Base-by-base conservation (phyloP, 2,329 filamentous ascomycete species). In the Trichothecium sympodiale region DNA sequence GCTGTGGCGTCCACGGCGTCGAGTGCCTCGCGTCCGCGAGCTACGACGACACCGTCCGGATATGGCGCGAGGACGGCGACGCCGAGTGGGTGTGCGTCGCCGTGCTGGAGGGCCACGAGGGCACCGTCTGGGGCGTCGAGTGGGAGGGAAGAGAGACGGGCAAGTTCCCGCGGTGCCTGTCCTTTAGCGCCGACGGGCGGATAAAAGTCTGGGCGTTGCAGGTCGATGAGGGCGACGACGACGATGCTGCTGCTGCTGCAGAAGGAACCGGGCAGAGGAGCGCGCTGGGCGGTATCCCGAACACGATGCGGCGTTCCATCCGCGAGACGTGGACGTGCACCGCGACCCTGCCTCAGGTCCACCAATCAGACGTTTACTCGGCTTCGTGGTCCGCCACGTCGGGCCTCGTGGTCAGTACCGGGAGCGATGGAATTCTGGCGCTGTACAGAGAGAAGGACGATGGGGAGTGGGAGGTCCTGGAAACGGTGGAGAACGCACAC, bases 51-150 rank as follows among this genome's bases (percentile, higher is more conserved):
- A 91, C 83, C 5, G 80, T 94, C 23, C 65, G 89, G 39, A 61
- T 96, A 39, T 96, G 89, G 79, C 74, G 83, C 32, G 88, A 94
- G 62, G 89, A 95, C 57, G 70, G 75, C 26, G 89, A 95, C 51
- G 71, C 71, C 25, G 89, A 96, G 55, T 98, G 91, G 91, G 82
- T 82, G 9, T 94, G 89, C 52, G 83, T 94, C 18, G 74, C 82
- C 8, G 74, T 87, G 31, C 65, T 96, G 17, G 75, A 81, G 46
- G 87, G 83, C 1, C 89, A 96, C 53, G 64, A 62, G 18, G 83
- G 81, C 3, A 98, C 91, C 3, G 88, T 96, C 9, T 98, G 91
- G 91, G 83, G 77, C 45, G 55, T 95, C 12, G 79, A 88, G 59
- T 87, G 69, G 74, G 83, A 74, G 65, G 61, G 52, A 5, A 56